Conservation (phyloP, 208 protist species). For the Balamuthia mandrillaris region DNA sequence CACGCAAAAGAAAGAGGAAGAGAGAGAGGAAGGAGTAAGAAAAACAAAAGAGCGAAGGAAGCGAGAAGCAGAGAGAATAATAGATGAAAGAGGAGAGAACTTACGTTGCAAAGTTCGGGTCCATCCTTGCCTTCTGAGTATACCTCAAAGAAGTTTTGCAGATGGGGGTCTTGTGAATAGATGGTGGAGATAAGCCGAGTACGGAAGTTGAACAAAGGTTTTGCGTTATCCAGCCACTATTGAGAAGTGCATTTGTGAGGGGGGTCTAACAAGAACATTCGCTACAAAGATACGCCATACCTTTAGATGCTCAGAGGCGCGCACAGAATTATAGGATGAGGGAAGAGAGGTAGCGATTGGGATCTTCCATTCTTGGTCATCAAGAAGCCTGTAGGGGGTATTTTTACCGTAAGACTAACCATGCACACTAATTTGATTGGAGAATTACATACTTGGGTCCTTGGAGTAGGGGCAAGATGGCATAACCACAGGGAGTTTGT, state of each 20-base stretch:
- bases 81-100: neutral
- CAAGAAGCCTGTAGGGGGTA: neutral
- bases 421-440: neutral
- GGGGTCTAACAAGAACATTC: neutral
- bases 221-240: slow-evolving; percentile 34
- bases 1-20: neutral
- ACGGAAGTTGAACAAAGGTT: slow-evolving; percentile 41
- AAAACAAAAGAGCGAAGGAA: neutral
- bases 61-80: neutral
- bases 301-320: neutral
- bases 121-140: neutral
- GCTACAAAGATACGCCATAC: neutral
- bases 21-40: neutral
- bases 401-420: neutral
- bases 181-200: slow-evolving; percentile 17
- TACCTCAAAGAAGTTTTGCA: slow-evolving; percentile 48
- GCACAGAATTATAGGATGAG: neutral
- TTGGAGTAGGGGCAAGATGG: neutral
- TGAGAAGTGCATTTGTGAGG: neutral
- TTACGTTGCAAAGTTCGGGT: slow-evolving; percentile 20
- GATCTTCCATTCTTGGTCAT: neutral
- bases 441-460: neutral
- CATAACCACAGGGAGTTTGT: neutral
- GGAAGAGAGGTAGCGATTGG: neutral
- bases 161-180: slow-evolving; percentile 38